Conservation (phyloP, 2,329 filamentous ascomycete genomes). For the Epichloe sibirici region DNA sequence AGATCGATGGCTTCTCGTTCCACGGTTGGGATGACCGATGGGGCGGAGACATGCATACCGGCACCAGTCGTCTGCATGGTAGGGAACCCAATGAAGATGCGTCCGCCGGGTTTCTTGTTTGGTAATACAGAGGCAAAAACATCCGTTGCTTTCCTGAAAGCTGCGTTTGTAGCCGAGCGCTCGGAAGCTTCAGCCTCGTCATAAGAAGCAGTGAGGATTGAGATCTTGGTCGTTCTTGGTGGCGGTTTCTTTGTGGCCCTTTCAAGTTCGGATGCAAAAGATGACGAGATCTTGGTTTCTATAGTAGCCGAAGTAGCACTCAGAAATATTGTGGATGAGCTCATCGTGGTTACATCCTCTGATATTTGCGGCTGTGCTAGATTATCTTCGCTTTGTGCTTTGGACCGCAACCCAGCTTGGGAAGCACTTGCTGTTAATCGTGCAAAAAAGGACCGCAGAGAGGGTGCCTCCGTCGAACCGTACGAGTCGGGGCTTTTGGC, state of each 20-base stretch:
- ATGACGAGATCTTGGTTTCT: slow-evolving; percentile 58
- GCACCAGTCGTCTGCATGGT: slow-evolving; percentile 94
- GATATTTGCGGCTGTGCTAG: slow-evolving; percentile 48
- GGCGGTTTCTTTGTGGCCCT: slow-evolving; percentile 95
- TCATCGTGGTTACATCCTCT: slow-evolving; percentile 59
- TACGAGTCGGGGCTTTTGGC: slow-evolving; percentile 37
- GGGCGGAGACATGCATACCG: slow-evolving; percentile 87
- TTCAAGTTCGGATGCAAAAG: slow-evolving; percentile 76
- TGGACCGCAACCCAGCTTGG: slow-evolving; percentile 37
- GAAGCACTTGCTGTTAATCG: slow-evolving; percentile 51
- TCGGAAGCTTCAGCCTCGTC: slow-evolving; percentile 63
- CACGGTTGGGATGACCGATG: slow-evolving; percentile 92
- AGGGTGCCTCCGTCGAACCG: slow-evolving; percentile 39
- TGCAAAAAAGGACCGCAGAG: slow-evolving; percentile 69
- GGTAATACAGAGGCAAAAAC: slow-evolving; percentile 87
- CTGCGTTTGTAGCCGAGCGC: slow-evolving; percentile 29
- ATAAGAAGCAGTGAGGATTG: slow-evolving; percentile 83
- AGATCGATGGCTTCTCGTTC: slow-evolving; percentile 94
- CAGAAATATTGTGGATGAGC: slow-evolving; percentile 73
- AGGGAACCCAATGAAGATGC: slow-evolving; percentile 94
- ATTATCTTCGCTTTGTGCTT: slow-evolving; percentile 50
- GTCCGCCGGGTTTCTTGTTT: slow-evolving; percentile 66
- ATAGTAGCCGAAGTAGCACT: slow-evolving; percentile 77
- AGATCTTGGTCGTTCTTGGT: slow-evolving; percentile 73
- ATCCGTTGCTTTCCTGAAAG: slow-evolving; percentile 50